Evolutionary conservation across 2,329 filamentous ascomycete species (phyloP), one percentile per base, ranked within the genome.

Genomic region (Magnaporthiopsis rhizophila): DNA sequence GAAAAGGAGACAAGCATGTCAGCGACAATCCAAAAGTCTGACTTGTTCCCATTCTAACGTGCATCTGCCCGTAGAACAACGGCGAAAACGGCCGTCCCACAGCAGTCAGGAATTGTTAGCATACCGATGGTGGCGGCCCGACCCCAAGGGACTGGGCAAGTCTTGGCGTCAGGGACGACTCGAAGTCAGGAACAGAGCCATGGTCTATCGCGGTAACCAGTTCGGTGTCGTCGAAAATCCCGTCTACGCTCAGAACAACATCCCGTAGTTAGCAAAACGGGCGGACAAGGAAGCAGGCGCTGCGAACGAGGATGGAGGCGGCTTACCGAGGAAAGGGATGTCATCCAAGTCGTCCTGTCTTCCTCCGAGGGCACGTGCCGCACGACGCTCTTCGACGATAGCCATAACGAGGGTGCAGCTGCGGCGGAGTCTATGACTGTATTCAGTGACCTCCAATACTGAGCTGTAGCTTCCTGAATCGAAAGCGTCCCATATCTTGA

Each of bases 321-420:
- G 74, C 82, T 66, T 72, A 85, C 83, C 69, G 56, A 81, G 76
- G n/a, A 84, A 73, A 0, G 75, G 68, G 58, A 82, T 76, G 3
- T 78, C 76, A 1, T 79, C 74, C 1, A 83, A 71, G 2, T 78
- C 74, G 0, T 77, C 76, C 2, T 74, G 69, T 34, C 75, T 75
- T 2, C 76, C 74, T 0, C 78, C 77, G 5, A 80, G 73, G 3
- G 79, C 71, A 32, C 83, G 74, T 12, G 76, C 73, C 0, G 79
- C 79, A 45, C 82, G 77, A 3, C 78, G 73, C 65, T 82, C 79
- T 68, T 87, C 84, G 0, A 84, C 74, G 0, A 82, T 70, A 12
- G 82, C 78, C 77, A 85, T 81, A 11, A 77, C 78, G 11, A 83
- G 71, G 0, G 82, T 85, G 64, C 80, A 83, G 68, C 84, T 85